Evolutionary conservation across 129 eudicot species (phyloP).

Genomic region (Centrapalus pauciflorus): DNA sequence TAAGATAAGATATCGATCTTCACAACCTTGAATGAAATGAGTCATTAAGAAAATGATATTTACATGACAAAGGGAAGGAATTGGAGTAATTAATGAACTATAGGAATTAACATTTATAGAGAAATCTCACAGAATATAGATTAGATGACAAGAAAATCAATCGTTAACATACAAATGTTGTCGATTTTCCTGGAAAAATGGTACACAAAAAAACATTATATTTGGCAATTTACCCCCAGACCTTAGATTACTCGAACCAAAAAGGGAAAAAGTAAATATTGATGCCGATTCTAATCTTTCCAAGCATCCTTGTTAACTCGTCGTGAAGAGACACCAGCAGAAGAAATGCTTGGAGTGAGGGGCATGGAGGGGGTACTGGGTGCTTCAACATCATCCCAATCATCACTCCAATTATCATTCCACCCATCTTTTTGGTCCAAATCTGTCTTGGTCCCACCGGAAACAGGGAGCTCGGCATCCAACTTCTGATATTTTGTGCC

Average conservation of each 20-base stretch:
- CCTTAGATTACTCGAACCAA: background rate
- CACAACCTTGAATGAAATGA: too few relatives aligned
- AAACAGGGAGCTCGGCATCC: slow-evolving; percentile 69
- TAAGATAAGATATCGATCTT: too few relatives aligned
- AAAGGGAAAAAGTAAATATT: background rate
- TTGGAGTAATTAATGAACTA: too few relatives aligned
- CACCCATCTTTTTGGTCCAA: slow-evolving; percentile 51
- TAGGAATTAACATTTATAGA: background rate
- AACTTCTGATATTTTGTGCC: slow-evolving; percentile 52
- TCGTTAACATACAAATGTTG: slow-evolving; percentile 5
- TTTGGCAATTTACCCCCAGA: background rate
- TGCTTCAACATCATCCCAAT: slow-evolving; percentile 90
- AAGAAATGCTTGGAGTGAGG: slow-evolving; percentile 68
- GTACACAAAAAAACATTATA: slow-evolving; percentile 1
- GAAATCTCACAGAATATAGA: background rate
- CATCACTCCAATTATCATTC: slow-evolving; percentile 82
- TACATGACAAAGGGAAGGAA: too few relatives aligned
- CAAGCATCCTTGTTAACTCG: slow-evolving; percentile 69
- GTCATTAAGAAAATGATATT: too few relatives aligned
- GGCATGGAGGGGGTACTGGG: slow-evolving; percentile 70
- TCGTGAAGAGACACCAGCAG: slow-evolving; percentile 67
- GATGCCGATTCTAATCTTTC: slow-evolving; percentile 51
- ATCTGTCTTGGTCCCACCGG: slow-evolving; percentile 35
- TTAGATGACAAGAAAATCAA: slow-evolving; percentile 7
- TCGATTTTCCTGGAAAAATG: slow-evolving; percentile 17